Evolutionary conservation across 768 basidiomycete species (phyloP), one percentile per base, ranked within the genome.

Genomic region (Rubroboletus pulcherrimus): DNA sequence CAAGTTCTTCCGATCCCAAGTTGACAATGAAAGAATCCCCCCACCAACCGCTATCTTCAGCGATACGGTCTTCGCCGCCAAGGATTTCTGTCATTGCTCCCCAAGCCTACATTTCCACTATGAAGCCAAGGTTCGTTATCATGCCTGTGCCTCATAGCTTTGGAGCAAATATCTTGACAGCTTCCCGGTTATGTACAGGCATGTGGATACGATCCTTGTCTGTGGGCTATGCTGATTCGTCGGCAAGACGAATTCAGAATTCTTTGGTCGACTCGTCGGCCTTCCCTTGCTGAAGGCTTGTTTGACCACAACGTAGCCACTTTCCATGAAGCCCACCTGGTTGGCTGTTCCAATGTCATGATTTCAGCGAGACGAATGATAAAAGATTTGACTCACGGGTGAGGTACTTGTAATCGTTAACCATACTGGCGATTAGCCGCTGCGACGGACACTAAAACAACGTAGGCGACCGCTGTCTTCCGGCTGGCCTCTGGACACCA

Each of bases 231-330:
- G 82, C 82, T 12, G 78, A 71, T 63, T 77, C 81, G 41, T 74
- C 63, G 2, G 81, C 79, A 42, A 84, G 71, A 15, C 82, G 76
- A 45, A 75, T 60, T 81, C 81, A 86, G 21, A 86, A 66, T 41
- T 78, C 73, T 45, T 75, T 69, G 7, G 78, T 81, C 73, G 77
- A 83, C n/a, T 78, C 75, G 17, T 63, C 73, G 19, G 51, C 49
- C 57, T 80, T 74, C 64, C 79, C 58, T 71, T 74, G 14, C 78
- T 75, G 63, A 86, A 85, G 0, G 81, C 83, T 38, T 74, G 61
- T 59, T 78, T 76, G 60, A 86, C 76, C 26, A 80, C 69, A 41
- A 85, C 69, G 57, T 78, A 85, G 6, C 84, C 83, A 56, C 82
- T 70, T 55, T 81, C 74, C 41, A 86, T 72, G 61, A 81, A 77